phyloP scores from a whole-genome alignment of 345 rosid genomes.

The Corymbia maculata region DNA sequence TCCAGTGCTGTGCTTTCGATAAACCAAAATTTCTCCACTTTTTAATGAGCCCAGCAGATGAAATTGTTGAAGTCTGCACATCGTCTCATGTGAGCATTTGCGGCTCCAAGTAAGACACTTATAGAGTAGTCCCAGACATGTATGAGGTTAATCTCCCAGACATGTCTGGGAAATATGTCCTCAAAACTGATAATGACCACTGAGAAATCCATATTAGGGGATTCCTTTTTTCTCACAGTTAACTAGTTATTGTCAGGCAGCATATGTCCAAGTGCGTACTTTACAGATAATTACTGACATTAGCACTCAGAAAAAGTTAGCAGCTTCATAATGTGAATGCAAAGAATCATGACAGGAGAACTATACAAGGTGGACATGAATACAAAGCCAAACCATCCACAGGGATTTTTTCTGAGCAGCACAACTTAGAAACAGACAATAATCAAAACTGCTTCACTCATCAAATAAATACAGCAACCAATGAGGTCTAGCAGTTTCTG shows the following conservation, averaged over 20 bases:
- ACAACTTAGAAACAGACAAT: background rate
- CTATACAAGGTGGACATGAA: background rate
- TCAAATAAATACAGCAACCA: background rate
- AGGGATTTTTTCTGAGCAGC: background rate
- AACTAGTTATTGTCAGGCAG: background rate
- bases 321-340: background rate
- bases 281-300: background rate
- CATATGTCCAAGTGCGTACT: background rate
- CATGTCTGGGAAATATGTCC: background rate
- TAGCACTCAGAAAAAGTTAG: background rate
- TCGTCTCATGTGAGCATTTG: background rate
- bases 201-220: background rate
- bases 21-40: background rate
- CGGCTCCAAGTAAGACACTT: background rate
- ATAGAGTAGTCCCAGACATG: background rate
- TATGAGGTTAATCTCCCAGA: background rate
- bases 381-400: background rate
- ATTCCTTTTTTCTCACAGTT: background rate
- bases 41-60: background rate
- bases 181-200: background rate
- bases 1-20: background rate
- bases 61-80: background rate
- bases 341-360: background rate
- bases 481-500: background rate
- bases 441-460: background rate